These are phyloP conservation scores for Ogataea ramenticola DNA, from an alignment of 805 yeast genomes.

Conservation along the genomic window DNA sequence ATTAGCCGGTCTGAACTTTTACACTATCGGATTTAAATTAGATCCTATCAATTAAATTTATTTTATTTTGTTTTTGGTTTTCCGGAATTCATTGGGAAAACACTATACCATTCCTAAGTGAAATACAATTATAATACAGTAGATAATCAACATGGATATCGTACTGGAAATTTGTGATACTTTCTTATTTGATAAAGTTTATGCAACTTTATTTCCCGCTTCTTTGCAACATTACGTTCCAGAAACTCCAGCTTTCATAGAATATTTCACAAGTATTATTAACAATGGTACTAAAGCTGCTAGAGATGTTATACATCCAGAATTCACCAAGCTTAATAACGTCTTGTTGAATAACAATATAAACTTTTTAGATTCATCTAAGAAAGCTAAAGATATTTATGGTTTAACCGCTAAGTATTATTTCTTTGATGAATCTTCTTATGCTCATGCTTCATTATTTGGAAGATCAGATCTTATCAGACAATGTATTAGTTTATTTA, in stretches of 20 bases:
- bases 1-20: too few relatives aligned
- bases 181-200: slow-evolving; percentile 63
- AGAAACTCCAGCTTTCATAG: slow-evolving; percentile 18
- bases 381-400: slow-evolving; percentile 32
- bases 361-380: slow-evolving; percentile 13
- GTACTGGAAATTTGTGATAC: slow-evolving; percentile 77
- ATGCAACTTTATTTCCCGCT: slow-evolving; percentile 62
- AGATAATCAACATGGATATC: slow-evolving; percentile 62
- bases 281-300: slow-evolving; percentile 20
- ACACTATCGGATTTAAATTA: too few relatives aligned
- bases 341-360: slow-evolving; percentile 16
- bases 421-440: slow-evolving; percentile 47
- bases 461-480: slow-evolving; percentile 68
- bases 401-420: slow-evolving; percentile 39
- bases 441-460: slow-evolving; percentile 59
- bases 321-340: slow-evolving; percentile 20
- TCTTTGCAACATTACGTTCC: slow-evolving; percentile 32
- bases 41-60: too few relatives aligned
- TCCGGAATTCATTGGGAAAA: too few relatives aligned
- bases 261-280: slow-evolving; percentile 13
- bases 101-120: too few relatives aligned
- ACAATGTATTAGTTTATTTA: slow-evolving; percentile 58
- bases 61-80: too few relatives aligned
- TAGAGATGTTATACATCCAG: slow-evolving; percentile 5
- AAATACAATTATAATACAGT: background rate